phyloP scores from a whole-genome alignment of 1,139 yeast genomes.

The Saccharomyces hybrid region DNA sequence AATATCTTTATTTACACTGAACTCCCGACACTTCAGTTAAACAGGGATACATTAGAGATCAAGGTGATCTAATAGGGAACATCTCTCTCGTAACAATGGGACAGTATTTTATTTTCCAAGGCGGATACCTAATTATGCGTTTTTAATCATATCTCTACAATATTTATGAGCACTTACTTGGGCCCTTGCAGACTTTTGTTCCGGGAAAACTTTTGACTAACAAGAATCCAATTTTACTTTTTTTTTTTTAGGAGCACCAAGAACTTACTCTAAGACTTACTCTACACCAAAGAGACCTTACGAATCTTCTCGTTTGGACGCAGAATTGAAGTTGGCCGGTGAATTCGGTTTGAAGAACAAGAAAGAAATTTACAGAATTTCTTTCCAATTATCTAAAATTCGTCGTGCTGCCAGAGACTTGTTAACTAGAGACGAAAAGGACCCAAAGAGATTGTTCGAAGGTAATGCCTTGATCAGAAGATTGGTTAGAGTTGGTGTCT shows the following conservation, averaged over 20 bases:
- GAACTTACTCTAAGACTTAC: conserved; percentile 98
- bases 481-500: conserved; percentile 70
- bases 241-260: conserved; percentile 96
- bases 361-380: conserved; percentile 66
- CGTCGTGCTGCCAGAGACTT: conserved; percentile 99
- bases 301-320: conserved; percentile 98
- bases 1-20: conserved; percentile 42
- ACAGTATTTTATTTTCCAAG: background rate
- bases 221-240: conserved; percentile 36
- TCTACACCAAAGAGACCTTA: conserved; percentile 96
- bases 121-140: background rate
- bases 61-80: background rate
- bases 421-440: conserved; percentile 98
- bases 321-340: conserved; percentile 97
- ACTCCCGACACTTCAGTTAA: conserved; percentile 75
- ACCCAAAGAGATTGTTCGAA: conserved; percentile 99
- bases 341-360: conserved; percentile 98
- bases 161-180: background rate
- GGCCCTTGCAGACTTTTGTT: background rate
- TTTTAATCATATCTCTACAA: background rate
- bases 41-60: conserved; percentile 25
- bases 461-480: conserved; percentile 85
- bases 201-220: conserved; percentile 30
- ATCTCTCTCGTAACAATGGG: background rate
- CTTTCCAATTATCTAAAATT: conserved; percentile 95